Evolutionary conservation across 192 early-diverging fungal genomes (phyloP).

Genomic region (Obelidium mucronatum): DNA sequence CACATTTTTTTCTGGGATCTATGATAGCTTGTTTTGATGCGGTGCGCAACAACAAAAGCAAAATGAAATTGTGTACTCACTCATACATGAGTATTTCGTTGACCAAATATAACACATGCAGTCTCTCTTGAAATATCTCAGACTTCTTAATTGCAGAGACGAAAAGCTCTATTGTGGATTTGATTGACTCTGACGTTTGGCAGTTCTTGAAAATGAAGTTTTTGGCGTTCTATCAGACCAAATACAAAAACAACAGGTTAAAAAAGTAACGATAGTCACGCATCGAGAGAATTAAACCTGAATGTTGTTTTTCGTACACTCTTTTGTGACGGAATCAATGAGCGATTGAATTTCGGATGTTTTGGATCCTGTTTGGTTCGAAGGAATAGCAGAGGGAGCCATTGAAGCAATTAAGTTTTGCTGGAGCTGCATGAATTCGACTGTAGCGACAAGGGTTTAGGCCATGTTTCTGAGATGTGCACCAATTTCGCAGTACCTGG

Average conservation of each 20-base stretch:
- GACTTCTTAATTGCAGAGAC: background rate
- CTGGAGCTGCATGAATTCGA: background rate
- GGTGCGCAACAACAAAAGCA: background rate
- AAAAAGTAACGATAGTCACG: background rate
- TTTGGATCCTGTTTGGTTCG: background rate
- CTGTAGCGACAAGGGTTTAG: background rate
- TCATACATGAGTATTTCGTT: conserved; percentile 16
- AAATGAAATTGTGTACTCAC: background rate
- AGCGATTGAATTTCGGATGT: too few species aligned
- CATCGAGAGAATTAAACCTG: background rate
- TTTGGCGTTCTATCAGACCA: background rate
- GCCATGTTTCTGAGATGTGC: background rate
- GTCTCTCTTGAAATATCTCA: background rate
- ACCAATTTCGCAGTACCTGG: background rate
- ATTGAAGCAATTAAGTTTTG: background rate
- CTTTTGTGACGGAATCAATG: background rate
- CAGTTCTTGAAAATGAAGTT: background rate
- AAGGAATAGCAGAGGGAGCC: background rate
- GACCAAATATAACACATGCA: conserved; percentile 8
- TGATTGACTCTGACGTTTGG: background rate
- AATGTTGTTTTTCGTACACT: conserved; percentile 15
- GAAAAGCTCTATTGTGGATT: background rate
- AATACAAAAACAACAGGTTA: background rate
- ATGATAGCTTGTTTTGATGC: too few species aligned
- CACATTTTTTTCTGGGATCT: background rate